Percentiles rank a stretch among this genome's conserved stretches.
Evolutionary conservation across 2,329 filamentous ascomycete species (phyloP).

Genomic region (Aspergillus quadrilineatus): DNA sequence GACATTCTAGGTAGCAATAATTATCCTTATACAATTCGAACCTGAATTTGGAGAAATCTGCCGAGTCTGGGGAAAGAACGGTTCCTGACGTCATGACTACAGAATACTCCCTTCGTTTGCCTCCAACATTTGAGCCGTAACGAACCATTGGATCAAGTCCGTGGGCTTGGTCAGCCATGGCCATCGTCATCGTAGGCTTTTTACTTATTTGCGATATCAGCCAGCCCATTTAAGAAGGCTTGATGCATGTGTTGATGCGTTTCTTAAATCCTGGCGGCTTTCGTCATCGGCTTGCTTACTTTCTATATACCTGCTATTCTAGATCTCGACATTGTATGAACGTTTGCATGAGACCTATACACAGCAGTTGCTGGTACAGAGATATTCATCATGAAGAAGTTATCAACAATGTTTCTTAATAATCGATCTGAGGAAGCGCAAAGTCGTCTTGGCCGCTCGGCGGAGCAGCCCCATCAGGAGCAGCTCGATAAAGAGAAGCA

Average conservation of each 20-base stretch:
- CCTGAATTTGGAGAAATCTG: background rate
- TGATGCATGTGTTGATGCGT: too few relatives aligned
- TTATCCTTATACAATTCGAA: background rate
- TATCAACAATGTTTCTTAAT: slow-evolving; percentile 5
- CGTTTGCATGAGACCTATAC: background rate
- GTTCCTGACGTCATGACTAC: background rate
- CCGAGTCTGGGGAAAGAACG: background rate
- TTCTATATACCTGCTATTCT: background rate
- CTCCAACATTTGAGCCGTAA: too few relatives aligned
- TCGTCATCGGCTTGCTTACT: background rate
- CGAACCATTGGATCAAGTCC: too few relatives aligned
- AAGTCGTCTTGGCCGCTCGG: slow-evolving; percentile 3
- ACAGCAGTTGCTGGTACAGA: background rate
- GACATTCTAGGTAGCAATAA: too few relatives aligned
- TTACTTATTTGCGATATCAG: background rate
- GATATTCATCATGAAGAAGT: slow-evolving; percentile 2
- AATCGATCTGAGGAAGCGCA: slow-evolving; percentile 7
- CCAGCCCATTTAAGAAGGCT: too few relatives aligned
- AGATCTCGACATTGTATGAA: too few relatives aligned
- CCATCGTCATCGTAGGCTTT: background rate
- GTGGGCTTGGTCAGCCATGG: background rate
- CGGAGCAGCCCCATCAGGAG: background rate
- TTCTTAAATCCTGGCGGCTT: background rate
- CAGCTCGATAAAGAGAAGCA: slow-evolving; percentile 19
- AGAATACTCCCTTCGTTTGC: background rate